These are phyloP conservation scores for Umbelopsis sp. DNA, from an alignment of 192 early-diverging fungal species.

Conservation along the genomic window DNA sequence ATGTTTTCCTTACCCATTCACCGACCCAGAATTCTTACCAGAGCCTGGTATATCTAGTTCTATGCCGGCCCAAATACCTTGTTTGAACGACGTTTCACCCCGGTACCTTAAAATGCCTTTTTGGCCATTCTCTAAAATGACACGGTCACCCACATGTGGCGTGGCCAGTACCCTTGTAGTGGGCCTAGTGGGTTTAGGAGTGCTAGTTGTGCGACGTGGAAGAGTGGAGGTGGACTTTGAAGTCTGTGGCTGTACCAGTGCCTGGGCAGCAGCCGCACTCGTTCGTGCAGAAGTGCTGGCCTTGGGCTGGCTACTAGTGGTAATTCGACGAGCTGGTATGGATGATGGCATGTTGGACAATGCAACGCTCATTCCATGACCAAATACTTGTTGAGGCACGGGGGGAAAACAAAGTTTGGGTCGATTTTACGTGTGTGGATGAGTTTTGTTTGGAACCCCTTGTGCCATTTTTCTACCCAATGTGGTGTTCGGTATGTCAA, in stretches of 20 bases:
- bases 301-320: not conserved
- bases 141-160: constrained; percentile 8
- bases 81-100: constrained; percentile 71
- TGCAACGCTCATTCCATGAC: constrained; percentile 4
- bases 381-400: too few relatives aligned
- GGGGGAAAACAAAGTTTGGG: too few relatives aligned
- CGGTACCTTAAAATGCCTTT: constrained; percentile 69
- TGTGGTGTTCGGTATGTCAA: too few relatives aligned
- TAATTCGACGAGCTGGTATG: not conserved
- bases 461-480: too few relatives aligned
- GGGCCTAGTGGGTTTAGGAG: constrained; percentile 4
- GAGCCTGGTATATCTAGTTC: constrained; percentile 69
- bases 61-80: constrained; percentile 79
- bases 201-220: constrained; percentile 13
- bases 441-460: too few relatives aligned
- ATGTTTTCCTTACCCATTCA: constrained; percentile 54
- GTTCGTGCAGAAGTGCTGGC: constrained; percentile 6
- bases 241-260: not conserved
- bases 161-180: constrained; percentile 3
- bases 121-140: constrained; percentile 1
- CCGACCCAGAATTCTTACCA: constrained; percentile 80
- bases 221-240: constrained; percentile 20
- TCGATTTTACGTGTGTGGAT: too few relatives aligned
- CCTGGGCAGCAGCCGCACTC: not conserved
- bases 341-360: constrained; percentile 15